Evolutionary conservation across 768 basidiomycete species (phyloP), one percentile per base, ranked within the genome.

Genomic region (Boletus rubescentipes): DNA sequence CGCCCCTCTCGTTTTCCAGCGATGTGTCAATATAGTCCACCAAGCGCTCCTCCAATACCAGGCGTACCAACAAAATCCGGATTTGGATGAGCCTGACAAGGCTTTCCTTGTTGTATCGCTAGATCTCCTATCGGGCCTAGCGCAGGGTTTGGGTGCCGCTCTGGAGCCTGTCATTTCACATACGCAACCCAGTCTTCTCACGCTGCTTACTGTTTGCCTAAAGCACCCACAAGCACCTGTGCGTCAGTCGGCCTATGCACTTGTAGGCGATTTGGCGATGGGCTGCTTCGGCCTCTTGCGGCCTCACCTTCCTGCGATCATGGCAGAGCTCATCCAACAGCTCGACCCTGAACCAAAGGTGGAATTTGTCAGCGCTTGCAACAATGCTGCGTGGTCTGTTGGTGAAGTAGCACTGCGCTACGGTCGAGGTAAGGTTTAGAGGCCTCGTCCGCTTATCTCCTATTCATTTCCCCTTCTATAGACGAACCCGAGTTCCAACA

Each of bases 361-460:
- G 31, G 95, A 98, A 70, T 93, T 94, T 65, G 85, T 98, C 58
- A 95, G 93, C 61, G 97, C 96, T 6, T 95, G 93, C 70, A 99
- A 99, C 73, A 99, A 99, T 67, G 97, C 97, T 10, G 96, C 96
- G 1, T 99, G 97, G 97, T 94, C 93, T n/a, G 94, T 97, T 29
- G 97, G 97, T 40, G 97, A 99, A 72, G 93, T 99, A 31, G 93
- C 97, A 9, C 74, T 99, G 57, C 91, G 93, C 43, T 94, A 91
- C 67, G 91, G 93, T 48, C 78, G 84, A 60, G 87, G 91, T 89
- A 66, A 52, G 49, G 49, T 30, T 49, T 61, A 5, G 20, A 40
- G 18, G 18, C 12, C 16, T 47, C 9, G 14, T 43, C 46, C 20
- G 2, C 26, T 26, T 30, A 23, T 51, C 42, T 38, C 37, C 43